phyloP scores from a whole-genome alignment of 371 early-diverging fungal genomes.

The Lichtheimia corymbifera region DNA sequence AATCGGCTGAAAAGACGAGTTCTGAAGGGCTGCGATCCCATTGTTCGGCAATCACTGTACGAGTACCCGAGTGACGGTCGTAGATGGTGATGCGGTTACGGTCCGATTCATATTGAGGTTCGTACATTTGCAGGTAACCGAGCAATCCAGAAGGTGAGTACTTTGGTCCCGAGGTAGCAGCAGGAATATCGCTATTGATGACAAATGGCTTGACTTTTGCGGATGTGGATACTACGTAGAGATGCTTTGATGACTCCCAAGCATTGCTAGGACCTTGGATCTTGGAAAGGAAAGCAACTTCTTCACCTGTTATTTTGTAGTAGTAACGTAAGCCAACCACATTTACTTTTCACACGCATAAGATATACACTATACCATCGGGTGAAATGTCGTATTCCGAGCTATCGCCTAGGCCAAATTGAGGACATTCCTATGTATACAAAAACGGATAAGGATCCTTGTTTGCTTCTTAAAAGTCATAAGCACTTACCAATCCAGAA shows the following conservation, averaged over 20 bases:
- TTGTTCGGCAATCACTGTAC: slow-evolving; percentile 40
- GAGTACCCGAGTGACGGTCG: slow-evolving; percentile 40
- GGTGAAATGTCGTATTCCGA: slow-evolving; percentile 64
- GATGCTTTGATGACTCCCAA: slow-evolving; percentile 76
- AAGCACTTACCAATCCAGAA: slow-evolving; percentile 38
- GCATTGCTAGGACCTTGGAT: slow-evolving; percentile 63
- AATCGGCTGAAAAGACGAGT: slow-evolving; percentile 57
- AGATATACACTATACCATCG: slow-evolving; percentile 35
- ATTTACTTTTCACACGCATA: no score
- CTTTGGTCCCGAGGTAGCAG: slow-evolving; percentile 65
- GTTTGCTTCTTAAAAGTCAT: neutral
- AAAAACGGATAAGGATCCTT: neutral
- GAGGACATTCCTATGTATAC: slow-evolving; percentile 47
- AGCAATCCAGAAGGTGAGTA: slow-evolving; percentile 68
- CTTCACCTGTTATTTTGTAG: slow-evolving; percentile 34
- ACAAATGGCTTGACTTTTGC: slow-evolving; percentile 46
- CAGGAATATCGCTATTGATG: slow-evolving; percentile 60
- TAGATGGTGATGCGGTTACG: slow-evolving; percentile 71
- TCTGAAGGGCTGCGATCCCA: slow-evolving; percentile 72
- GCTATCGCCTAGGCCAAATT: slow-evolving; percentile 61
- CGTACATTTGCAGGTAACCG: slow-evolving; percentile 76
- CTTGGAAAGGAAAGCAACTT: slow-evolving; percentile 75
- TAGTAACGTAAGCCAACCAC: neutral
- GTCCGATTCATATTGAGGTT: slow-evolving; percentile 77
- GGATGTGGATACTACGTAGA: slow-evolving; percentile 65